phyloP scores from a whole-genome alignment of 139 green algal species.

The Desmodesmus armatus region DNA sequence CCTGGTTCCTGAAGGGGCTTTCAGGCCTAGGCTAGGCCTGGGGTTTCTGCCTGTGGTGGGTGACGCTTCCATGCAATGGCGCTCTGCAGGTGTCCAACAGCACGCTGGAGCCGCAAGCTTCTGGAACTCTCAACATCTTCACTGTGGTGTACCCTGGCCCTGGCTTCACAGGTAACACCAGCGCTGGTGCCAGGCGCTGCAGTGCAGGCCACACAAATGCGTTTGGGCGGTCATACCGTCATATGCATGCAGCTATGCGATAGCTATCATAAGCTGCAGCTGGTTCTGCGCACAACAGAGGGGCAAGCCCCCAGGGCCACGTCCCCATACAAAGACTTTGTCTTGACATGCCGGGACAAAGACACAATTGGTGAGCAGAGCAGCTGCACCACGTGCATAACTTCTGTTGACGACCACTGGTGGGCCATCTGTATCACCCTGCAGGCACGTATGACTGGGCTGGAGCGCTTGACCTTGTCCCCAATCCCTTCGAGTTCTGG shows the following conservation, averaged over 20 bases:
- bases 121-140: conserved; percentile 1
- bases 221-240: too few species aligned
- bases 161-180: conserved; percentile 19
- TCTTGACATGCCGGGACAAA: too few species aligned
- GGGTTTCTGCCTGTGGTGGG: too few species aligned
- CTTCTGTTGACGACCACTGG: neutral
- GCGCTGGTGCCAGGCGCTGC: too few species aligned
- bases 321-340: too few species aligned
- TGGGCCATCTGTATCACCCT: neutral
- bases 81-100: neutral
- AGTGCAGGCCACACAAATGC: too few species aligned
- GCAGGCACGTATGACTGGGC: conserved; percentile 30
- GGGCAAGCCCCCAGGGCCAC: too few species aligned
- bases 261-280: too few species aligned
- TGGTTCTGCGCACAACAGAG: neutral
- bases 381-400: neutral
- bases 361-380: neutral
- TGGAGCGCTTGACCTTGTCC: neutral
- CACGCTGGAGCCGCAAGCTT: neutral
- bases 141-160: neutral
- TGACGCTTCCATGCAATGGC: too few species aligned
- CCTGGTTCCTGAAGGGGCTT: too few species aligned
- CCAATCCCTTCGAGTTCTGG: conserved; percentile 16
- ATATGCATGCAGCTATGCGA: neutral
- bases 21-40: too few species aligned